Base-by-base conservation (phyloP, 768 basidiomycete genomes). In the Royoungia palumana region DNA sequence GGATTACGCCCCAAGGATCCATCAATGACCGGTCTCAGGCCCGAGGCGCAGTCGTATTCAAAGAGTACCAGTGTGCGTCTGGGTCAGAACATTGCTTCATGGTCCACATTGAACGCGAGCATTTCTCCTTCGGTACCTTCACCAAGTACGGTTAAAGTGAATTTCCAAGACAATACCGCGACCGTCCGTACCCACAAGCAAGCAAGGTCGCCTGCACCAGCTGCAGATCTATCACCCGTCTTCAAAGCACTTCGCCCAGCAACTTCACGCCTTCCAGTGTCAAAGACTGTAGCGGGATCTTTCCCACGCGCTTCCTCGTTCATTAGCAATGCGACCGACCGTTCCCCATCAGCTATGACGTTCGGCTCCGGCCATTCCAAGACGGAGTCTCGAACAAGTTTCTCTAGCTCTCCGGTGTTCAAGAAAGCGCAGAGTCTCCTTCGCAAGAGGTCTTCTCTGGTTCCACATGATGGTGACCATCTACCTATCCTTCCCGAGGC, bases 11-110 rank as follows among this genome's bases (percentile, higher is more conserved):
- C 64, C 24, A 72, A 68, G 54, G 65, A 63, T 17, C 63, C 73
- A 0, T 79, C 79, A 2, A 62, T 77, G 46, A 65, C 64, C 6
- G 81, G 80, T 1, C 69, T 83, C 19, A 62, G 77, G 3, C 77
- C 81, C 1, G 83, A 82, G 50, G 70, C 70, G 0, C 72, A 71
- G 41, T 61, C 65, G 7, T 58, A 53, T n/a, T 57, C 56, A 9
- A 59, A 53, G 54, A 50, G 48, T 11, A 25, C 59, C 0, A 44
- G 63, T 11, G 47, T 53, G 32, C 61, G 59, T 1, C 66, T 82
- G 8, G 80, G 78, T 0, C 76, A 78, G 60, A 81, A 76, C 47
- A 87, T 87, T 41, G 75, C 78, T 1, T 83, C 85, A 0, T 87
- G 83, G 83, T 69, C 78, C 0, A 70, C 71, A 7, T 64, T 83